Base-by-base conservation (phyloP, 345 rosid genomes). In the Bruguiera gymnorhiza region DNA sequence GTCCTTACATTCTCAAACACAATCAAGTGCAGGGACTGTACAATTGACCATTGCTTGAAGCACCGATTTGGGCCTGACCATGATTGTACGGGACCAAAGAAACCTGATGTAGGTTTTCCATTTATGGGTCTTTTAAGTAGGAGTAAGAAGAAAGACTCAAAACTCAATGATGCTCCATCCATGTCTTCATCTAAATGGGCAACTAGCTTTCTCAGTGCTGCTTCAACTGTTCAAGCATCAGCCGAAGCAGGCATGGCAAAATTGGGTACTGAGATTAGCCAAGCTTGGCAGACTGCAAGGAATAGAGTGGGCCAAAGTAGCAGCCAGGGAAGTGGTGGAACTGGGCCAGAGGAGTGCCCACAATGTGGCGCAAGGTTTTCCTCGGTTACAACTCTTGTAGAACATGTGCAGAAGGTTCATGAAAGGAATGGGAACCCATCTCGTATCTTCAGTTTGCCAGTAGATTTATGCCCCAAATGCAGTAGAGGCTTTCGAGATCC, bases 1-100 rank as follows among this genome's bases (percentile, higher is more conserved):
- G 64, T 71, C 30, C 83, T 95, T 15, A 87, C 90, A 2, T 88
- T 95, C 75, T 95, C 99, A 9, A 95, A 90, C 79, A 92, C 96
- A 10, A 88, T 95, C 55, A 90, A 81, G 72, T 95, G 99, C 73
- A 79, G 90, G 84, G 97, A 92, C 70, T 95, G 97, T 70, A 68
- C 72, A 0, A n/a, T 78, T 3, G 96, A 95, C 70, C 97, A 95
- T 77, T 95, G 99, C 75, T 81, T 95, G 86, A 90, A 88, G 84
- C 99, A 92, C 70, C 88, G 99, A 61, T 92, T 95, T 76, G 96
- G 96, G 67, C 87, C 85, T 66, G 97, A 89, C 68, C 99, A 95
- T 77, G 78, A 37, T 48, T 95, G 99, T 64, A 77, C 91, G 1
- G 98, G 99, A 32, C 96, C 97, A 0, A 90, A 81, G 88, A 88